Percentiles rank a stretch among this genome's conserved stretches.
Conservation (phyloP, 2,329 filamentous ascomycete species). For the Aspergillus sp. region DNA sequence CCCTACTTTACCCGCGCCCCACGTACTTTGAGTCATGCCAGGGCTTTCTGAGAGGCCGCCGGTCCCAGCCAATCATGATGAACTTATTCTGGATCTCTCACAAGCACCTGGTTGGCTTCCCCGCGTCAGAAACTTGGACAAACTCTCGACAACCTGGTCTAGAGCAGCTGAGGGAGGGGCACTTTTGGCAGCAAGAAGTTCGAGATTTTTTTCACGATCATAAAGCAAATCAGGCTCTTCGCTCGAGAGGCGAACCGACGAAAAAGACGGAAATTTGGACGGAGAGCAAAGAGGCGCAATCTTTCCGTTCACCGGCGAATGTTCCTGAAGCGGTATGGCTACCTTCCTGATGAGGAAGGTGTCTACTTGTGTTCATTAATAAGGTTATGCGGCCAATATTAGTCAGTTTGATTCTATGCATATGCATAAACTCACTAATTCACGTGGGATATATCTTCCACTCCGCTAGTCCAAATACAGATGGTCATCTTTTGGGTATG, state of each 20-base stretch:
- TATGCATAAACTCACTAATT: background rate
- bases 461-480: background rate
- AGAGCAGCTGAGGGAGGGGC: too few species aligned
- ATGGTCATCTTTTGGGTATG: background rate
- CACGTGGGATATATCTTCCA: too few species aligned
- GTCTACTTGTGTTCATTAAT: background rate
- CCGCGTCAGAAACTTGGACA: background rate
- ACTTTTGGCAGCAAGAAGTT: background rate
- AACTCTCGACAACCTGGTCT: too few species aligned
- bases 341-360: background rate
- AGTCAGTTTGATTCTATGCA: background rate
- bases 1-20: conserved; percentile 9
- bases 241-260: background rate
- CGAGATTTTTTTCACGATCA: background rate
- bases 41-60: background rate
- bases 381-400: background rate
- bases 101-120: background rate
- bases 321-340: background rate
- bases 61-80: background rate
- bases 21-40: conserved; percentile 14
- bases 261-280: background rate
- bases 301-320: background rate
- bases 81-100: background rate
- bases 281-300: background rate
- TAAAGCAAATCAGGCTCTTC: too few species aligned